Evolutionary conservation across 371 early-diverging fungal genomes (phyloP).

Genomic region (Rhizopus delemar): DNA sequence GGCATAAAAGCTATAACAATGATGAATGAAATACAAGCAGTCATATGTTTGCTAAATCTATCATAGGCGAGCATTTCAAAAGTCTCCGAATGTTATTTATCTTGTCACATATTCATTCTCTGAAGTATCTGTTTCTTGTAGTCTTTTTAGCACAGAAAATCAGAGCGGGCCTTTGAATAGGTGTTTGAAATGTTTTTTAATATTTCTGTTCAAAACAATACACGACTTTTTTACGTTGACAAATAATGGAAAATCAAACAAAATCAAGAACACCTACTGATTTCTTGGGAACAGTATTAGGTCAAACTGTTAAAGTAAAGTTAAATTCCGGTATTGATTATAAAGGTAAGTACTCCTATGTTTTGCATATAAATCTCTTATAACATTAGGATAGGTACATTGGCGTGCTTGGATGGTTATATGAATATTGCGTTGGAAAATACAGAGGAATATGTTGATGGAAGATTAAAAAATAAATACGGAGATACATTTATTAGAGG

Average conservation of each 20-base stretch:
- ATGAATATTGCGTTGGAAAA: conserved; percentile 98
- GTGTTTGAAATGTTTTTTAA: too few species aligned
- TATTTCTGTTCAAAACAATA: too few species aligned
- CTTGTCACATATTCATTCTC: too few species aligned
- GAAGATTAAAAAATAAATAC: conserved; percentile 86
- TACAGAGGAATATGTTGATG: conserved; percentile 95
- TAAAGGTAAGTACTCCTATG: conserved; percentile 58
- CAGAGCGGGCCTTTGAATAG: too few species aligned
- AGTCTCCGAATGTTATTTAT: too few species aligned
- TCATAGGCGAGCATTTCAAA: too few species aligned
- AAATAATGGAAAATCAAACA: conserved; percentile 32
- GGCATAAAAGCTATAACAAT: too few species aligned
- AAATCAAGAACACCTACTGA: conserved; percentile 71
- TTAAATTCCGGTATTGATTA: conserved; percentile 96
- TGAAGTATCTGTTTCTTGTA: too few species aligned
- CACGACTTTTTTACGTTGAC: too few species aligned
- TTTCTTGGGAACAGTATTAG: conserved; percentile 79
- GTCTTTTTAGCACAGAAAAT: too few species aligned
- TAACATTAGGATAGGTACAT: conserved; percentile 58
- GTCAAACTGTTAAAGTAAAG: conserved; percentile 86
- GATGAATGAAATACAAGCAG: too few species aligned
- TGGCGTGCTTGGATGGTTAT: conserved; percentile 97
- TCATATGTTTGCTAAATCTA: too few species aligned
- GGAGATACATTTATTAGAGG: conserved; percentile 97
- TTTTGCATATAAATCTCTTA: not conserved